These are phyloP conservation scores for Helicocarpus griseus DNA, from an alignment of 2,329 filamentous ascomycete species.

Conservation along the genomic window DNA sequence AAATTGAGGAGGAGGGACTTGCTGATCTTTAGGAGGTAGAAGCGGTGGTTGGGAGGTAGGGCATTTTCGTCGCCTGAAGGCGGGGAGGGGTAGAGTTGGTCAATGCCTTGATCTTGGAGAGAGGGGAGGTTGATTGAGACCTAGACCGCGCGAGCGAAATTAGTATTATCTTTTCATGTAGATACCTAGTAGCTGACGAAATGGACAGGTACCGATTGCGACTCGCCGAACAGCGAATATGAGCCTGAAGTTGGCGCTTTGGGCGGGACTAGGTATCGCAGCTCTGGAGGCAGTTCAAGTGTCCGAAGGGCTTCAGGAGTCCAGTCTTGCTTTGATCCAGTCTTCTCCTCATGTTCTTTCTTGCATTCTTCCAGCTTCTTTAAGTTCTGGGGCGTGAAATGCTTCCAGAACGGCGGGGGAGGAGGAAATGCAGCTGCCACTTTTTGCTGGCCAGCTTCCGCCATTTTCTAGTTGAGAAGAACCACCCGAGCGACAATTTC, in stretches of 20 bases:
- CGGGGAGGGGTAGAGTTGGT: conserved; percentile 54
- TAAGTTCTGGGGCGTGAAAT: conserved; percentile 71
- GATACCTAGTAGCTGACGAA: conserved; percentile 13
- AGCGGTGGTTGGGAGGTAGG: conserved; percentile 41
- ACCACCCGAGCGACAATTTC: conserved; percentile 1
- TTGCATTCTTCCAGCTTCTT: conserved; percentile 47
- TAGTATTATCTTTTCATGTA: background rate
- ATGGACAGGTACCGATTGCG: conserved; percentile 42
- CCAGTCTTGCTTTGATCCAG: conserved; percentile 20
- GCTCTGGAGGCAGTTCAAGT: conserved; percentile 54
- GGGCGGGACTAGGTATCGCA: conserved; percentile 73
- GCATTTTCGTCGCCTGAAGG: conserved; percentile 46
- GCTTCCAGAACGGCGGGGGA: conserved; percentile 81
- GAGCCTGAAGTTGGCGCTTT: conserved; percentile 58
- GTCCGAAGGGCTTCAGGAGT: conserved; percentile 24
- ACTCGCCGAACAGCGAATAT: conserved; percentile 65
- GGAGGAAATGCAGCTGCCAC: conserved; percentile 64
- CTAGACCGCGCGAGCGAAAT: conserved; percentile 18
- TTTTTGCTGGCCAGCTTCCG: conserved; percentile 42
- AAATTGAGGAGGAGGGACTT: conserved; percentile 85
- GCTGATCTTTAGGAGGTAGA: conserved; percentile 63
- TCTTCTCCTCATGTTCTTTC: conserved; percentile 24
- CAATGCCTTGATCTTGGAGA: conserved; percentile 60
- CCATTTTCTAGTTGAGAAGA: conserved; percentile 40
- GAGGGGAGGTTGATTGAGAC: conserved; percentile 53